Conservation (phyloP, 345 rosid genomes). For the Linum lewisii region DNA sequence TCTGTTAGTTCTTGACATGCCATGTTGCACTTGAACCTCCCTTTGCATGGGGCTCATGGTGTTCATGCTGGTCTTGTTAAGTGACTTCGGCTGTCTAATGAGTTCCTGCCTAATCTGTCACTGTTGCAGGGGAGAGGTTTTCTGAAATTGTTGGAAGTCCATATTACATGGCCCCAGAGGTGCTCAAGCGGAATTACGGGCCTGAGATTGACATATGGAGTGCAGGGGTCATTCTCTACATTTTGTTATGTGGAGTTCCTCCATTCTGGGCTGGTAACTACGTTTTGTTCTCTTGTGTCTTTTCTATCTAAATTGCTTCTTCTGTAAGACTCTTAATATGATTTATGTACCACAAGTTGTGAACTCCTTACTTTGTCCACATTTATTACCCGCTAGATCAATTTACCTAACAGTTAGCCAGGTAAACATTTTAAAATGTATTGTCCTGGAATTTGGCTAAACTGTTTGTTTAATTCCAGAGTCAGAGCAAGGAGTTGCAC, state of each 20-base stretch:
- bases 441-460: background rate
- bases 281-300: background rate
- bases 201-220: constrained; percentile 8
- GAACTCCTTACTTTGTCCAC: background rate
- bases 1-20: background rate
- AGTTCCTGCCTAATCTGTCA: constrained; percentile 13
- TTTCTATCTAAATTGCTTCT: too few species aligned
- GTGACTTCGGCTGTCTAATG: background rate
- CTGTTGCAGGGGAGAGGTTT: constrained; percentile 7
- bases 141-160: constrained; percentile 2
- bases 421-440: background rate
- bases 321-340: too few species aligned
- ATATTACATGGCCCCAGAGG: constrained; percentile 8
- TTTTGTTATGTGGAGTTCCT: constrained; percentile 1
- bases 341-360: background rate
- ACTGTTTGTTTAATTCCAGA: constrained; percentile 16
- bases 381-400: background rate
- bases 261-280: constrained; percentile 28
- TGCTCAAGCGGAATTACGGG: constrained; percentile 1
- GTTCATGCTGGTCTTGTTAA: background rate
- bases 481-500: constrained; percentile 9
- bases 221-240: constrained; percentile 7
- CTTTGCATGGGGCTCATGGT: background rate
- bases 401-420: background rate
- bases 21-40: background rate